Base-by-base conservation (phyloP, 148 eudicot species). In the Cornus florida region DNA sequence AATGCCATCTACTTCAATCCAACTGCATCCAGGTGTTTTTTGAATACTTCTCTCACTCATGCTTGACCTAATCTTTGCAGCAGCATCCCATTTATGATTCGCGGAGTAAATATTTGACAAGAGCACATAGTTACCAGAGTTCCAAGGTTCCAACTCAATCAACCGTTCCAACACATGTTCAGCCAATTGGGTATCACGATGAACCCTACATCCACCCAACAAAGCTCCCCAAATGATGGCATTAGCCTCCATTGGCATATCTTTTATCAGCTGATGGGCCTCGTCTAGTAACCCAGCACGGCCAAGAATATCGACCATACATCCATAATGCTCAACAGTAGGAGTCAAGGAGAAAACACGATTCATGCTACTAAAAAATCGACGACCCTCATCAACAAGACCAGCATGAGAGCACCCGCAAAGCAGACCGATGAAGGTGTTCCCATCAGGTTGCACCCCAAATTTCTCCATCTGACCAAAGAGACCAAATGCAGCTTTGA, bases 221-320 rank as follows among this genome's bases (percentile, higher is more conserved):
- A 91, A 71, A 70, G 91, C 89, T 76, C 88, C 92, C 89, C 91
- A 86, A 76, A 85, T 85, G 28, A 86, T 59, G 39, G 84, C 85
- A 84, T 91, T 87, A 38, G 90, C 86, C 70, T 86, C 78, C 86
- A 88, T 82, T 19, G 91, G 90, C 89, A 87, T 87, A 70, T 28
- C 77, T 31, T 69, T 64, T 28, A 92, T 86, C 79, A 88, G 68
- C 20, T 76, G 41, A 77, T 73, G 82, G 64, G 92, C 92, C 78
- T 89, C 90, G 4, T 85, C 71, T 70, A 91, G 77, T 43, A 78
- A 83, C 35, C 95, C 90, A 41, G 87, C 89, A 31, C 90, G 86
- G n/a, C 93, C 89, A 60, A 90, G 88, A 79, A 88, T 90, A 83
- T 91, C 91, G 23, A 91, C 89, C 85, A 91, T 88, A 82, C 89